Conservation (phyloP, 176 grass and related monocot genomes). For the Carex pumila region DNA sequence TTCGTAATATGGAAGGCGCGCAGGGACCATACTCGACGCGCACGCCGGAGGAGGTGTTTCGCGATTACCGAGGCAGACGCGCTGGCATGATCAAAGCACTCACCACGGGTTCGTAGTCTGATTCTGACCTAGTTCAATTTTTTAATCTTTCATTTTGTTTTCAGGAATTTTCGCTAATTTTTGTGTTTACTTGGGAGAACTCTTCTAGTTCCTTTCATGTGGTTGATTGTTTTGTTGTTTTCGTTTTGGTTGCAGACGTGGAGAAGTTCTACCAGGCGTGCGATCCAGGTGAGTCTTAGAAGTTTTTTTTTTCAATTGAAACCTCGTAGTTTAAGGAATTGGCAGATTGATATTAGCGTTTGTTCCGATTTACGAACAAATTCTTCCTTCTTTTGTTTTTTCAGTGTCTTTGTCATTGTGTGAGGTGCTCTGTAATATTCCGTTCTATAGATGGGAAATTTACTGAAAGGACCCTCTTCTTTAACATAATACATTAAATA, state of each 20-base stretch:
- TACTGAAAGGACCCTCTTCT: background rate
- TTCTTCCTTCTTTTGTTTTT: background rate
- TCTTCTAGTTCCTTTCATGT: background rate
- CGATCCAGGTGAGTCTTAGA: conserved; percentile 61
- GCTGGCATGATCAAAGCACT: conserved; percentile 92
- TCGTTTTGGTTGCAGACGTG: conserved; percentile 58
- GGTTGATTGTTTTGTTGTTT: background rate
- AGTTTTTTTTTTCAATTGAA: conserved; percentile 27
- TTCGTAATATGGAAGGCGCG: conserved; percentile 50
- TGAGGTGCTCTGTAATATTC: background rate
- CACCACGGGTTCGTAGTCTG: conserved; percentile 47
- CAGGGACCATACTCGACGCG: conserved; percentile 30
- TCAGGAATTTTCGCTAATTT: conserved; percentile 4
- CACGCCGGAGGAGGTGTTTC: conserved; percentile 84
- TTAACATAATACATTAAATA: background rate
- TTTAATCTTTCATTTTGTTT: background rate
- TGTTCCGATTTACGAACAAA: background rate
- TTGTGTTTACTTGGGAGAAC: background rate
- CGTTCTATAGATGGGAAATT: background rate
- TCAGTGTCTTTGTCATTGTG: background rate
- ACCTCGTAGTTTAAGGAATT: background rate
- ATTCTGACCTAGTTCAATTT: background rate
- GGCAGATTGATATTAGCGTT: background rate
- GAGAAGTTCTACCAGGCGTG: conserved; percentile 91
- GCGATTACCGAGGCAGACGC: conserved; percentile 75